Evolutionary conservation across 1,139 yeast genomes (phyloP).

Genomic region (Suhomyces maxii): DNA sequence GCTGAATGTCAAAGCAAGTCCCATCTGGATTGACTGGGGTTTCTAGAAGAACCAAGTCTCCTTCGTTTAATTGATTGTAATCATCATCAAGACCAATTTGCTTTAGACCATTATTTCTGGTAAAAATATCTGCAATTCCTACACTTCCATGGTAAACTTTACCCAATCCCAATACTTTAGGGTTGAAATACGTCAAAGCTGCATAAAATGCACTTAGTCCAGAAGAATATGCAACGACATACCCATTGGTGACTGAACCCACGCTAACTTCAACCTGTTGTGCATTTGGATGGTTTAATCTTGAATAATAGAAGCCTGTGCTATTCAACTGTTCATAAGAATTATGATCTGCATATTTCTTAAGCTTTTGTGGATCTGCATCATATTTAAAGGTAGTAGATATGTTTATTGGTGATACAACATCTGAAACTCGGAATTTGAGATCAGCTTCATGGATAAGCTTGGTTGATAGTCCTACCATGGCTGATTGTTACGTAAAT

Average conservation of each 20-base stretch:
- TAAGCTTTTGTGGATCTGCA: slow-evolving; percentile 51
- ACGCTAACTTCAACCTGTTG: slow-evolving; percentile 67
- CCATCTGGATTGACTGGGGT: slow-evolving; percentile 91
- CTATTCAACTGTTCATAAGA: slow-evolving; percentile 1
- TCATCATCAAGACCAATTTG: slow-evolving; percentile 48
- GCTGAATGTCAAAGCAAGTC: slow-evolving; percentile 57
- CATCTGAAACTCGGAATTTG: slow-evolving; percentile 49
- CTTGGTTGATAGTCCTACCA: slow-evolving; percentile 51
- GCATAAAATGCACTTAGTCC: slow-evolving; percentile 85
- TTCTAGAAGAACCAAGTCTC: slow-evolving; percentile 82
- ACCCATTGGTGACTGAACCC: slow-evolving; percentile 54
- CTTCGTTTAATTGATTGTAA: slow-evolving; percentile 48
- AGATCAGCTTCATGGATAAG: slow-evolving; percentile 66
- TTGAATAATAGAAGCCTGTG: slow-evolving; percentile 50
- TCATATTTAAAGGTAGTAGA: slow-evolving; percentile 75
- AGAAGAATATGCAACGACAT: slow-evolving; percentile 64
- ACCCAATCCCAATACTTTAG: slow-evolving; percentile 73
- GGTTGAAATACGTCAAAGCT: slow-evolving; percentile 67
- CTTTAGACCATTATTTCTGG: slow-evolving; percentile 60
- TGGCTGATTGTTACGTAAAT: slow-evolving; percentile 9
- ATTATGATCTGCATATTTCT: slow-evolving; percentile 40
- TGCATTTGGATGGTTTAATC: slow-evolving; percentile 72
- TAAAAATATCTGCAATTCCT: slow-evolving; percentile 62
- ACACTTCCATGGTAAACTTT: slow-evolving; percentile 85
- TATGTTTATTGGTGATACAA: slow-evolving; percentile 78